A percentile compares a stretch with the other conserved stretches of the same genome.
Conservation (phyloP, 2,329 filamentous ascomycete species). For the Aspergillus awamori region DNA sequence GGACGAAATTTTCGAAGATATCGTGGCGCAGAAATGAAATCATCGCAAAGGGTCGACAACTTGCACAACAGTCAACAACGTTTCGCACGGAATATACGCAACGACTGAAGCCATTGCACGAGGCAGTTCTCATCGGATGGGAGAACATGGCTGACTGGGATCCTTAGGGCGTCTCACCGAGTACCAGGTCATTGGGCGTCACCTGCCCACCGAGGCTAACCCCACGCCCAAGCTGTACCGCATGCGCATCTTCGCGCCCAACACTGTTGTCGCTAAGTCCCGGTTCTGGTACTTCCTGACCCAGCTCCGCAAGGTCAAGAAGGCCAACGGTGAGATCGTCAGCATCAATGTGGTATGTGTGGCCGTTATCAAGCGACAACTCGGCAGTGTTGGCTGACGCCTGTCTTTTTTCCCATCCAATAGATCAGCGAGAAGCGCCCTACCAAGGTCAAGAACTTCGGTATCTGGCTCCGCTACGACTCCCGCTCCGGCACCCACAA, state of each 20-base stretch:
- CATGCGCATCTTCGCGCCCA: constrained; percentile 99
- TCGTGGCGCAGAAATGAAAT: constrained; percentile 15
- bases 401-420: not conserved
- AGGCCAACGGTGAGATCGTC: constrained; percentile 99
- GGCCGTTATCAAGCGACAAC: not conserved
- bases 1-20: not conserved
- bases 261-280: constrained; percentile 98
- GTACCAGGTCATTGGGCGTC: constrained; percentile 99
- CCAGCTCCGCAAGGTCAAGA: constrained; percentile 99
- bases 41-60: constrained; percentile 16
- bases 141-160: constrained; percentile 36
- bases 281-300: constrained; percentile 99
- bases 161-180: constrained; percentile 93
- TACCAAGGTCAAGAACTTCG: constrained; percentile 99
- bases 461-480: constrained; percentile 99
- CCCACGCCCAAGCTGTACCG: constrained; percentile 98
- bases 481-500: constrained; percentile 99
- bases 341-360: constrained; percentile 86
- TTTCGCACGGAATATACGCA: constrained; percentile 22
- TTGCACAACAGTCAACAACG: constrained; percentile 14
- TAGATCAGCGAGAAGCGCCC: constrained; percentile 99
- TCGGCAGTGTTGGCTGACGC: constrained; percentile 20
- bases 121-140: not conserved
- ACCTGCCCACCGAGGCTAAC: constrained; percentile 96
- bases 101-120: constrained; percentile 13